Conservation (phyloP, 1,139 yeast species). For the Suhomyces terraborum region DNA sequence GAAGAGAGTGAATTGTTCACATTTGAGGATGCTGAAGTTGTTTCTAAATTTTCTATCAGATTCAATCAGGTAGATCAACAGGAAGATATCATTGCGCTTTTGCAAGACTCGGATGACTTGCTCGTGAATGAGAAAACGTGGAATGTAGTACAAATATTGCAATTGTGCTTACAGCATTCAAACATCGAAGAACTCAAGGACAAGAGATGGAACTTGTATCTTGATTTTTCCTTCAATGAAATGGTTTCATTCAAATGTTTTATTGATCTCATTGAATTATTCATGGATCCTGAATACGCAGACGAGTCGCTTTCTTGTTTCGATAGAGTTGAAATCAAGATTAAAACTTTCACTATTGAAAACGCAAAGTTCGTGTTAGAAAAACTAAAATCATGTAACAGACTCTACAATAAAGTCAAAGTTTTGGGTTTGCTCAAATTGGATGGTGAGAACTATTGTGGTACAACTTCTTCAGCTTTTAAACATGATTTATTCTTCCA, state of each 20-base stretch:
- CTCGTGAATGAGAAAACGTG: conserved; percentile 9
- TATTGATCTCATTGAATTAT: conserved; percentile 8
- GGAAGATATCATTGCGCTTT: conserved; percentile 2
- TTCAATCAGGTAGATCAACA: conserved; percentile 1
- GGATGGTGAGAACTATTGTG: conserved; percentile 7
- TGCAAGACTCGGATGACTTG: conserved; percentile 5
- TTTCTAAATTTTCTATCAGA: conserved; percentile 2
- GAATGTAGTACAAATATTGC: conserved; percentile 11
- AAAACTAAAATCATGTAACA: conserved; percentile 10
- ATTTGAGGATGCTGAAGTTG: conserved; percentile 1
- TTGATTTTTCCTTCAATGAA: conserved; percentile 14
- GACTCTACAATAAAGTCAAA: conserved; percentile 12
- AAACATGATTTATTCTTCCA: neutral
- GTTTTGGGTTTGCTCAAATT: conserved; percentile 16
- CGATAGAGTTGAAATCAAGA: conserved; percentile 12
- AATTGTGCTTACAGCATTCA: conserved; percentile 6
- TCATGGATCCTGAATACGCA: conserved; percentile 6
- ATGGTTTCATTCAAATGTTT: conserved; percentile 11
- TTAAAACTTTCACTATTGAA: conserved; percentile 10
- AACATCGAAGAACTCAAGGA: conserved; percentile 2
- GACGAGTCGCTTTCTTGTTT: conserved; percentile 9
- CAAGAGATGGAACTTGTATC: conserved; percentile 9
- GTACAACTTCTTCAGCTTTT: neutral
- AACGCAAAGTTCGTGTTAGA: conserved; percentile 12
- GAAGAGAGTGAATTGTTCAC: conserved; percentile 13